phyloP scores from a whole-genome alignment of 2,329 filamentous ascomycete genomes.

The Lasiodiplodia gonubiensis region DNA sequence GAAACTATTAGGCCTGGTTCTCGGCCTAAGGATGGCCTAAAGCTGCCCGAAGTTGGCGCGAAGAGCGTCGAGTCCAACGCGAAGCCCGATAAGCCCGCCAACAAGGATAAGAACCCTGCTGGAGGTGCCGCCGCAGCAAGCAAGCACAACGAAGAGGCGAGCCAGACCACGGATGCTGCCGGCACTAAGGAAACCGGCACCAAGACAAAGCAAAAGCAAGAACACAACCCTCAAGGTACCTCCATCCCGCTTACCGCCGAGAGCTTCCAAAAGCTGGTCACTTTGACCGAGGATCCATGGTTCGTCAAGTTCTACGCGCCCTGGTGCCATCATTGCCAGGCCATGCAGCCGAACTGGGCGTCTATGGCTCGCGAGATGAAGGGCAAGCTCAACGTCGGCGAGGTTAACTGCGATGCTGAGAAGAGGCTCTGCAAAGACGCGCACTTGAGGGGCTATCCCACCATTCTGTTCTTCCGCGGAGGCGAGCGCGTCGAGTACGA shows the following conservation, averaged over 20 bases:
- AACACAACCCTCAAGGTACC: constrained; percentile 73
- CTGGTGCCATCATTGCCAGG: constrained; percentile 96
- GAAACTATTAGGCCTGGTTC: constrained; percentile 82
- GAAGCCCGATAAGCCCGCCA: constrained; percentile 44
- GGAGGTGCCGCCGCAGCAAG: constrained; percentile 40
- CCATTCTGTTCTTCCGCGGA: constrained; percentile 89
- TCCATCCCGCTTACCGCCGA: constrained; percentile 81
- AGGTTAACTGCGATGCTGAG: constrained; percentile 93
- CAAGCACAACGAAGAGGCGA: constrained; percentile 35
- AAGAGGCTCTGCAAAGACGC: constrained; percentile 91
- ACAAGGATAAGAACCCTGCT: constrained; percentile 44
- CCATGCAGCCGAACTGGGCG: constrained; percentile 86
- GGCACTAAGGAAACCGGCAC: constrained; percentile 49
- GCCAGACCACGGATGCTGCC: constrained; percentile 35
- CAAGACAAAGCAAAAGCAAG: constrained; percentile 52
- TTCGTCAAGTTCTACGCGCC: constrained; percentile 99
- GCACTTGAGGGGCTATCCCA: constrained; percentile 79
- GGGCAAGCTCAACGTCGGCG: constrained; percentile 86
- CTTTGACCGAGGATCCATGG: constrained; percentile 88
- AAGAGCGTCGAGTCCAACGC: constrained; percentile 51
- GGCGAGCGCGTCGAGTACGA: constrained; percentile 92
- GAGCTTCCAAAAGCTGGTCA: constrained; percentile 84
- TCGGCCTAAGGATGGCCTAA: constrained; percentile 68
- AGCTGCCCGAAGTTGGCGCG: constrained; percentile 74
- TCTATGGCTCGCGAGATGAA: constrained; percentile 92